These are phyloP conservation scores for Verticillium klebahnii DNA, from an alignment of 2,329 filamentous ascomycete species.

Conservation along the genomic window DNA sequence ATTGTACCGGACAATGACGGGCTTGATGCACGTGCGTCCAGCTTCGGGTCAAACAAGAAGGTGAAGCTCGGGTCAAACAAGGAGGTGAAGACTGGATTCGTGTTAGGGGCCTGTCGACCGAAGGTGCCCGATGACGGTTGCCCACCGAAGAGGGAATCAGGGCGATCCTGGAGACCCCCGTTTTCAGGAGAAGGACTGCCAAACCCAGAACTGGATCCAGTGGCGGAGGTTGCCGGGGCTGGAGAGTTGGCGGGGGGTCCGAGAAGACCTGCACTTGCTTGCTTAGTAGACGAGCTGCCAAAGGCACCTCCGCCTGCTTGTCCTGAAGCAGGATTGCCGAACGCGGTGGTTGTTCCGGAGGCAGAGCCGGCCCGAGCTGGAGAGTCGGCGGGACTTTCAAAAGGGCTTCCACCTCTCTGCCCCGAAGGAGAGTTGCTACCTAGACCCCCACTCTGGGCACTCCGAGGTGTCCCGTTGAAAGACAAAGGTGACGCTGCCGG, in stretches of 20 bases:
- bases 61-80: neutral
- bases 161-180: neutral
- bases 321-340: too few species aligned
- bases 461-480: too few species aligned
- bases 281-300: neutral
- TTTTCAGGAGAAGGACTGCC: neutral
- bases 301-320: neutral
- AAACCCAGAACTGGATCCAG: too few species aligned
- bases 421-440: too few species aligned
- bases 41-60: neutral
- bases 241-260: neutral
- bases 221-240: too few species aligned
- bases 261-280: neutral
- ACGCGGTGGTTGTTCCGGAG: too few species aligned
- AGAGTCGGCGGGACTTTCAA: too few species aligned
- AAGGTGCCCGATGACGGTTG: too few species aligned
- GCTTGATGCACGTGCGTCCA: neutral
- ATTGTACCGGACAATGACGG: neutral
- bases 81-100: neutral
- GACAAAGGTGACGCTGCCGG: neutral
- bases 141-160: too few species aligned
- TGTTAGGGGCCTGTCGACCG: neutral
- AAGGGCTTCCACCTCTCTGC: too few species aligned
- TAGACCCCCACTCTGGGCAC: neutral
- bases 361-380: too few species aligned